A percentile compares a stretch with the other conserved stretches of the same genome.
phyloP scores from a whole-genome alignment of 805 yeast species.

The Candida sphagnicola region DNA sequence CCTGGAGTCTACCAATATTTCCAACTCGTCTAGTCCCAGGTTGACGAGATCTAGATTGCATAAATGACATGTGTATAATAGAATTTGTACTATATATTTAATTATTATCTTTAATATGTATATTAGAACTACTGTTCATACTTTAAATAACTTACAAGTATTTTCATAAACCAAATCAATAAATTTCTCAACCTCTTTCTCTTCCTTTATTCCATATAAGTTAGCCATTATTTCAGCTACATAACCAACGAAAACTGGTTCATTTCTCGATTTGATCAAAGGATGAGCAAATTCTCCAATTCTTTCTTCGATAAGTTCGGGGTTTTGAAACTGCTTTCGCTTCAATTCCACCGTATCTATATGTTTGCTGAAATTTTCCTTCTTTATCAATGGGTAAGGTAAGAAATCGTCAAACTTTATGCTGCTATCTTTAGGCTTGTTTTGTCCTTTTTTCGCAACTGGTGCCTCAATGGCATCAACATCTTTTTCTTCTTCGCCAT shows the following conservation, averaged over 20 bases:
- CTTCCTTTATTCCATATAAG: conserved; percentile 25
- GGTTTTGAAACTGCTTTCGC: conserved; percentile 7
- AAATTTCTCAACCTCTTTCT: conserved; percentile 25
- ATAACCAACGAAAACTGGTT: conserved; percentile 81
- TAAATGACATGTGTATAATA: background rate
- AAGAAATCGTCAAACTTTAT: conserved; percentile 44
- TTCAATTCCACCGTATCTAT: conserved; percentile 9
- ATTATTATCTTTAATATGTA: conserved; percentile 4
- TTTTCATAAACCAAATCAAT: conserved; percentile 34
- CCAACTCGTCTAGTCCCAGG: no score
- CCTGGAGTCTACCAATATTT: background rate
- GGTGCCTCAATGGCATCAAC: conserved; percentile 3
- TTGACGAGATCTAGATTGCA: conserved; percentile 4
- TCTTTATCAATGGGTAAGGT: conserved; percentile 63
- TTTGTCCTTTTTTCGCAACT: background rate
- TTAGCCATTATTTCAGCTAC: conserved; percentile 55
- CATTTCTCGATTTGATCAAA: conserved; percentile 80
- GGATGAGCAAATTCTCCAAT: conserved; percentile 34
- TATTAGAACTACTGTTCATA: conserved; percentile 3
- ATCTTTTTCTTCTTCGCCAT: conserved; percentile 6
- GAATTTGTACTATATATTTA: background rate
- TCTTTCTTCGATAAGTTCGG: conserved; percentile 8
- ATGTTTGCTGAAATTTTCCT: conserved; percentile 51
- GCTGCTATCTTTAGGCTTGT: conserved; percentile 1
- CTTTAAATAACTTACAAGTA: conserved; percentile 28